Evolutionary conservation across 2,329 filamentous ascomycete genomes (phyloP).

Genomic region (Cordyceps fumosorosea): DNA sequence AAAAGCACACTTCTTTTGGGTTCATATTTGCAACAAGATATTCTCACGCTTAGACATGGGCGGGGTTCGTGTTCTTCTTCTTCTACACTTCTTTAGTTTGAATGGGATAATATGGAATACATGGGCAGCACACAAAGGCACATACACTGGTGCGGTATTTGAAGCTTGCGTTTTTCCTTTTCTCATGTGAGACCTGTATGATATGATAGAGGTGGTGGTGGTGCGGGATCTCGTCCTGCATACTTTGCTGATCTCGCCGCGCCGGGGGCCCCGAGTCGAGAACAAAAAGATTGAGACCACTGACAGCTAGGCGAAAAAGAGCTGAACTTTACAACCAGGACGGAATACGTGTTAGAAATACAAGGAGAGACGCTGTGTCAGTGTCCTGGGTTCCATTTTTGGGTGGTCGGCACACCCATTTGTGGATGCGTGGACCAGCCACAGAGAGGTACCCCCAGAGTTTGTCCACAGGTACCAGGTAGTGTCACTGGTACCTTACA

Average conservation of each 20-base stretch:
- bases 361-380: too few relatives aligned
- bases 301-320: neutral
- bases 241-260: neutral
- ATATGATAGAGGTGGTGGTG: neutral
- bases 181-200: neutral
- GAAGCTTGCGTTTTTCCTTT: neutral
- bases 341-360: too few relatives aligned
- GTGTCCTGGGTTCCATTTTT: too few relatives aligned
- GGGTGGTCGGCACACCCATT: too few relatives aligned
- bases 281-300: too few relatives aligned
- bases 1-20: slow-evolving; percentile 2
- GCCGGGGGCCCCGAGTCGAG: neutral
- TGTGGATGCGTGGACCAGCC: too few relatives aligned
- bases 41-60: slow-evolving; percentile 11
- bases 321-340: too few relatives aligned
- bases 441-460: too few relatives aligned
- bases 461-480: too few relatives aligned
- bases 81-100: neutral
- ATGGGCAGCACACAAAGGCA: neutral
- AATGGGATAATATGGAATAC: slow-evolving; percentile 6
- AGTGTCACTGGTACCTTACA: too few relatives aligned
- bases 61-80: neutral
- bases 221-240: neutral
- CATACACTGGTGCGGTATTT: neutral
- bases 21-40: slow-evolving; percentile 12